These are phyloP conservation scores for Paraleonurus japonicus DNA, from an alignment of 257 asterid genomes.

Conservation along the genomic window DNA sequence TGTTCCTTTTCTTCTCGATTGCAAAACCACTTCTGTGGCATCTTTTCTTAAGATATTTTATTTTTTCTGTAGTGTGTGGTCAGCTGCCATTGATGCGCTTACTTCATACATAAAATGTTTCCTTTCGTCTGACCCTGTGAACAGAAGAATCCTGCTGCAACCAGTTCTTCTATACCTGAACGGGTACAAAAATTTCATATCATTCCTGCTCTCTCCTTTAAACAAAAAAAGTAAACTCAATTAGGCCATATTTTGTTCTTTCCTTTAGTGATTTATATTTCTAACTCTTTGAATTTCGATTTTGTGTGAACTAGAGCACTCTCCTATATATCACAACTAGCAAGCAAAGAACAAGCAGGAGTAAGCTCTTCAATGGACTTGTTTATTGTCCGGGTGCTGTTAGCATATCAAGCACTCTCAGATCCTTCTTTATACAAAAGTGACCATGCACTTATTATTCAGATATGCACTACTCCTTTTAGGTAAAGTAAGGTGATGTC, in stretches of 20 bases:
- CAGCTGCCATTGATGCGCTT: conserved; percentile 93
- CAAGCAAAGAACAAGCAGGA: conserved; percentile 64
- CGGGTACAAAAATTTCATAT: conserved; percentile 43
- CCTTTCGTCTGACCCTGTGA: conserved; percentile 65
- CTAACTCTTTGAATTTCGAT: conserved; percentile 29
- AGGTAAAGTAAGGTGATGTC: conserved; percentile 52
- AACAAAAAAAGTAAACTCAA: background rate
- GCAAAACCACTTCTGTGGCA: conserved; percentile 4
- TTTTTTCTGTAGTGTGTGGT: conserved; percentile 74
- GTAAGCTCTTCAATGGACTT: conserved; percentile 61
- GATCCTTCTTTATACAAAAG: conserved; percentile 84
- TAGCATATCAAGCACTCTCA: conserved; percentile 80
- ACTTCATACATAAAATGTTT: conserved; percentile 77
- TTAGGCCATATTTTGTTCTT: conserved; percentile 18
- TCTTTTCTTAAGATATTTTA: conserved; percentile 16
- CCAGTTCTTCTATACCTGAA: conserved; percentile 90
- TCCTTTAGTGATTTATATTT: conserved; percentile 20
- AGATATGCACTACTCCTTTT: conserved; percentile 88
- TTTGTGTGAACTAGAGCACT: conserved; percentile 63
- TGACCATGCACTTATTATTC: conserved; percentile 76
- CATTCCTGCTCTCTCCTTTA: conserved; percentile 7
- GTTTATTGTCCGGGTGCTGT: conserved; percentile 60
- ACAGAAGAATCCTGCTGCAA: conserved; percentile 77
- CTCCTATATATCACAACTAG: conserved; percentile 60
- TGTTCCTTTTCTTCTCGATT: background rate